Percentiles rank a stretch among this genome's conserved stretches.
Conservation (phyloP, 495 filamentous ascomycete genomes). For the Aspergillus funiculosus region DNA sequence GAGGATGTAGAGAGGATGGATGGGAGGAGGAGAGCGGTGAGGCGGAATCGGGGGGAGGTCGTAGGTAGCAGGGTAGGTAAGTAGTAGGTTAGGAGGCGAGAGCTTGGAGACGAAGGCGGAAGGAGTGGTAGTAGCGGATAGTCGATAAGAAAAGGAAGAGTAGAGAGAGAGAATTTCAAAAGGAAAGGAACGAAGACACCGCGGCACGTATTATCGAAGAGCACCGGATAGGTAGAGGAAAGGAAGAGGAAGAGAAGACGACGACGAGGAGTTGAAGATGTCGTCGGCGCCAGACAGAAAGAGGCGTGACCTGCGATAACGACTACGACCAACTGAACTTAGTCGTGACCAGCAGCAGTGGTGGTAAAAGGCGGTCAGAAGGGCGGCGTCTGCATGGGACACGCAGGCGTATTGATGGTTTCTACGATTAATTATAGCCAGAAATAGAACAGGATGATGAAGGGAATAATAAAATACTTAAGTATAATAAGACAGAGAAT, state of each 20-base stretch:
- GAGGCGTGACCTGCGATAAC: conserved; percentile 39
- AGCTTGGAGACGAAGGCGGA: conserved; percentile 13
- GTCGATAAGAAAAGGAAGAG: conserved; percentile 11
- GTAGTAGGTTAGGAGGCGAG: conserved; percentile 12
- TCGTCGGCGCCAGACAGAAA: conserved; percentile 9
- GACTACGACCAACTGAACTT: too few relatives aligned
- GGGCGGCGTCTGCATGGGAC: conserved; percentile 23
- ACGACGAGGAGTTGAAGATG: conserved; percentile 21
- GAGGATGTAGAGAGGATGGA: conserved; percentile 6
- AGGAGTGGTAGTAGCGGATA: conserved; percentile 12
- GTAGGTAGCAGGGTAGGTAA: conserved; percentile 10
- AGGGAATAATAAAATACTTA: neutral
- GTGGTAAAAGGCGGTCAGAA: conserved; percentile 33
- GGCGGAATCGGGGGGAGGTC: conserved; percentile 16
- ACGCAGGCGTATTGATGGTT: neutral
- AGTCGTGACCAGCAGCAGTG: too few relatives aligned
- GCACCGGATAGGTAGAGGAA: conserved; percentile 1
- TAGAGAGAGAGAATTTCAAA: conserved; percentile 10
- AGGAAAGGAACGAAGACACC: too few relatives aligned
- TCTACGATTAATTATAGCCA: neutral
- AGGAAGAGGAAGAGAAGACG: conserved; percentile 20
- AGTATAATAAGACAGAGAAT: too few relatives aligned
- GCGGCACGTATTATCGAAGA: conserved; percentile 6
- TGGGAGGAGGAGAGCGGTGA: conserved; percentile 29
- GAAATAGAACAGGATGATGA: neutral